These are phyloP conservation scores for Ophidiomyces ophidiicola DNA, from an alignment of 2,329 filamentous ascomycete genomes.

Conservation along the genomic window DNA sequence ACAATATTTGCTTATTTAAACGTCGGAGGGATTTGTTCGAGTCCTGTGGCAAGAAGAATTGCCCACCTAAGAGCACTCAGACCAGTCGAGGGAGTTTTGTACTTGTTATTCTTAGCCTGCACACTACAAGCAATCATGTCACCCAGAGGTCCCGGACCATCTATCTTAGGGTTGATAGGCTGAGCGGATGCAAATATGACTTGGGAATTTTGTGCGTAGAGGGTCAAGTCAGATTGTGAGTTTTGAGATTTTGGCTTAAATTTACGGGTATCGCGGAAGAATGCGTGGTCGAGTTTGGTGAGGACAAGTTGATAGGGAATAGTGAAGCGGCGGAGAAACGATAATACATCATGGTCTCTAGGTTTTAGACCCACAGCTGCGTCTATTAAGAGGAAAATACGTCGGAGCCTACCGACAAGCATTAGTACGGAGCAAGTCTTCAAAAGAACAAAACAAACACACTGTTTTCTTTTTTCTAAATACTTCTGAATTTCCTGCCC, in stretches of 20 bases:
- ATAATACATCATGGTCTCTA: constrained; percentile 47
- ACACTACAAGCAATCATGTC: constrained; percentile 51
- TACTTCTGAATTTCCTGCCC: constrained; percentile 58
- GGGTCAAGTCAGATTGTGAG: background rate
- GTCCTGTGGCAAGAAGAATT: constrained; percentile 49
- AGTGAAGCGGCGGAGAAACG: constrained; percentile 42
- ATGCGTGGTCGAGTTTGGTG: constrained; percentile 52
- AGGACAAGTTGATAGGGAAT: constrained; percentile 54
- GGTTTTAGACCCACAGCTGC: constrained; percentile 50
- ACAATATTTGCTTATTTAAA: too few species aligned
- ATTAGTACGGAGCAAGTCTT: background rate
- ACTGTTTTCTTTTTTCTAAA: constrained; percentile 49
- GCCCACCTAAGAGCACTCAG: constrained; percentile 53
- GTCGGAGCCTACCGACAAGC: constrained; percentile 35
- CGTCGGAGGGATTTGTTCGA: constrained; percentile 29
- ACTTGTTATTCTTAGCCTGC: constrained; percentile 33
- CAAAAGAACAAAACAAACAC: constrained; percentile 17
- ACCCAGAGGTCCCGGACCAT: constrained; percentile 37
- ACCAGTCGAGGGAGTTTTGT: constrained; percentile 41
- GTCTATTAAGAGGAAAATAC: constrained; percentile 55
- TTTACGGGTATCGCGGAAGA: constrained; percentile 22
- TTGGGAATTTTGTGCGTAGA: background rate
- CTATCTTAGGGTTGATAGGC: constrained; percentile 25
- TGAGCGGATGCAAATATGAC: constrained; percentile 21
- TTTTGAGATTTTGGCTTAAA: constrained; percentile 17